Evolutionary conservation across 2,329 filamentous ascomycete genomes (phyloP), one percentile per base, ranked within the genome.

Genomic region (Alternaria conjuncta): DNA sequence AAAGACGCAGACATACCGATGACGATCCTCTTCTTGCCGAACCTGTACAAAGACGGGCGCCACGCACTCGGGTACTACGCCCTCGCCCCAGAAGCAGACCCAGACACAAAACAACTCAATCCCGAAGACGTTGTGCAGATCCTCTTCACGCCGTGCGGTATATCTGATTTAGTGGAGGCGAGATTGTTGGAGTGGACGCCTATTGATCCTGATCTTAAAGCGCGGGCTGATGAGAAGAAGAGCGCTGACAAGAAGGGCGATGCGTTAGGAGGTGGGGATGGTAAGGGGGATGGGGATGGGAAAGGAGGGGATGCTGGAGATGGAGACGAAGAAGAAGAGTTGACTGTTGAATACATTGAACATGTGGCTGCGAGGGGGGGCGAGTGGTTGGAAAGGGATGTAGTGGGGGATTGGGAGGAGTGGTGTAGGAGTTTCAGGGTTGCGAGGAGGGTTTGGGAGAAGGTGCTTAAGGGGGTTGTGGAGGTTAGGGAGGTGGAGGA

Each of bases 1-100:
- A 15, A 28, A 1, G 11, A 25, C 1, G 20, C 10, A 12, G 63
- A 69, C 10, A 21, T 23, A 0, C 1, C 12, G 0, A 59, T 73
- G 36, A 56, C 20, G 1, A 15, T 73, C 3, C 32, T 64, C 1
- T 74, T 75, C 57, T 13, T 74, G 0, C 73, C 73, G 1, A 4
- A 59, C 0, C 74, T 69, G 55, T 74, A 71, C 54, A 6, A 23
- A 11, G 64, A 71, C 28, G 56, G 44, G 2, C 41, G 63, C 1
- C 70, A 74, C 41, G 67, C 66, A 0, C 4, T 74, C 4, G 71
- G 66, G 0, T 73, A 58, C 49, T 73, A 62, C 28, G 12, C 32
- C 1, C 6, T 61, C 25, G 6, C n/a, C 0, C 30, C n/a, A 4
- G 20, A 32, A 11, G 5, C 26, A 23, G 13, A 25, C 4, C 9